phyloP scores from a whole-genome alignment of 768 basidiomycete genomes.

The Pisolithus tinctorius region DNA sequence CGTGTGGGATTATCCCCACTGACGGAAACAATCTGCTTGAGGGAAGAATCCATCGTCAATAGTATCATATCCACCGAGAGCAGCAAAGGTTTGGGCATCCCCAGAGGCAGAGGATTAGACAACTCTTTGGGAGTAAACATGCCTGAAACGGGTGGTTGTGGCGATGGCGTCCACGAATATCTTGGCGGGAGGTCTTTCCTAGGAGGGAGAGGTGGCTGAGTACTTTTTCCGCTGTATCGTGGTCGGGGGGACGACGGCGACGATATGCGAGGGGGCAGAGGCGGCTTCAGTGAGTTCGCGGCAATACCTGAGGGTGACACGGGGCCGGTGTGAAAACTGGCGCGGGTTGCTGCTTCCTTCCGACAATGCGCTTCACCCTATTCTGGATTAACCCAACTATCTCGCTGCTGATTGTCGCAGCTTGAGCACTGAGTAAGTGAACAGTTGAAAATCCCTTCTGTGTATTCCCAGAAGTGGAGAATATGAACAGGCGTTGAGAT shows the following conservation, averaged over 20 bases:
- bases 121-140: neutral
- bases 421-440: conserved; percentile 59
- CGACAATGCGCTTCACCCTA: conserved; percentile 53
- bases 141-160: neutral
- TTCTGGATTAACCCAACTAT: conserved; percentile 56
- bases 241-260: neutral
- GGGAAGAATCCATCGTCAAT: conserved; percentile 56
- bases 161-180: neutral
- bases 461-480: conserved; percentile 54
- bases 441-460: conserved; percentile 52
- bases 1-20: conserved; percentile 42
- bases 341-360: conserved; percentile 28
- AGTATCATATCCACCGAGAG: conserved; percentile 61
- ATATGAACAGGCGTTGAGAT: conserved; percentile 41
- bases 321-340: no score
- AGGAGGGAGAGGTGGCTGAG: neutral
- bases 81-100: conserved; percentile 38
- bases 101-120: conserved; percentile 14
- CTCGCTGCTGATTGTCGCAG: conserved; percentile 58
- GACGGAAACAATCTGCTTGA: conserved; percentile 42
- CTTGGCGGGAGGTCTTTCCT: neutral
- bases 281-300: neutral
- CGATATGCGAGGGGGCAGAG: neutral
- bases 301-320: neutral
- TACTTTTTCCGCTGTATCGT: neutral